Conservation (phyloP, 2,329 filamentous ascomycete species). For the Botrytis fragariae region DNA sequence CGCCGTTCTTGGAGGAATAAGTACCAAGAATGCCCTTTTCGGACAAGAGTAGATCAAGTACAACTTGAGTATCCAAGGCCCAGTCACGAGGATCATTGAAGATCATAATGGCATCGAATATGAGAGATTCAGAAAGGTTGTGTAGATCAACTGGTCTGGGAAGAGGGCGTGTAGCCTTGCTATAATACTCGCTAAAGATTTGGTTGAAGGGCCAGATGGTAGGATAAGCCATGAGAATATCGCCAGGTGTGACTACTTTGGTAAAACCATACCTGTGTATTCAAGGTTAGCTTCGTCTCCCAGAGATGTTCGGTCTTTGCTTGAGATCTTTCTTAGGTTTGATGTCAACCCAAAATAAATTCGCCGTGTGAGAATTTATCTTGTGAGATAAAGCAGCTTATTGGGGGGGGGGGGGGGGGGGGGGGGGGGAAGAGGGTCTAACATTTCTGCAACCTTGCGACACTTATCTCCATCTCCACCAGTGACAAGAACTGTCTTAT, state of each 20-base stretch:
- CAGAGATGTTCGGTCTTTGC: background rate
- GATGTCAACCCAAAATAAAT: background rate
- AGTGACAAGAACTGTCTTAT: conserved; percentile 71
- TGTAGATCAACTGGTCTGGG: conserved; percentile 48
- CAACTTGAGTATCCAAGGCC: conserved; percentile 83
- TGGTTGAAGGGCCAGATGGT: conserved; percentile 81
- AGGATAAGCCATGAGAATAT: conserved; percentile 72
- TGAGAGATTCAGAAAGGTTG: conserved; percentile 52
- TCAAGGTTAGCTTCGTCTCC: conserved; percentile 17
- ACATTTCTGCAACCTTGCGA: conserved; percentile 62
- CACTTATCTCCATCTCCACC: conserved; percentile 49
- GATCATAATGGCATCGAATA: conserved; percentile 86
- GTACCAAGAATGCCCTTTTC: conserved; percentile 78
- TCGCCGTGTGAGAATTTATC: background rate
- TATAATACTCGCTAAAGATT: conserved; percentile 62
- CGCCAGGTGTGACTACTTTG: conserved; percentile 79
- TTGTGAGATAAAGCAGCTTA: background rate
- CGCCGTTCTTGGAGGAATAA: conserved; percentile 68
- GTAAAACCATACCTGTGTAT: conserved; percentile 65
- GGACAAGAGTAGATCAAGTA: conserved; percentile 80
- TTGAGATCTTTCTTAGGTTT: background rate
- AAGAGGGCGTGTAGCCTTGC: conserved; percentile 54
- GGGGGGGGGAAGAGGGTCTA: conserved; percentile 9
- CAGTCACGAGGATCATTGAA: conserved; percentile 97
- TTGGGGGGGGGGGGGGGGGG: no score